phyloP scores from a whole-genome alignment of 352 stramenopile species.

The Elongisporangium prolatum region DNA sequence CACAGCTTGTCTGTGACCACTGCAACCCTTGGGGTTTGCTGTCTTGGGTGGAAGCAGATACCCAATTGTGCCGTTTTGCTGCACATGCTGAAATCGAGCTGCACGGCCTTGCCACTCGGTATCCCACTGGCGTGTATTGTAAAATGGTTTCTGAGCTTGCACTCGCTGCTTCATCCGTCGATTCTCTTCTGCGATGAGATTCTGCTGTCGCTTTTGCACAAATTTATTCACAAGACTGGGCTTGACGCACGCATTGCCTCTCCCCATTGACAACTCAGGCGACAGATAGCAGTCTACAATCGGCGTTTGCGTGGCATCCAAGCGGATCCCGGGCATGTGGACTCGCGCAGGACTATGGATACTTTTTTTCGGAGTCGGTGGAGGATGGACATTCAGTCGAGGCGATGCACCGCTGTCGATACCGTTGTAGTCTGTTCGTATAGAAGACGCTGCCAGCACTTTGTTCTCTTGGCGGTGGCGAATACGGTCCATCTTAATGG shows the following conservation, averaged over 20 bases:
- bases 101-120: constrained; percentile 55
- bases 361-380: constrained; percentile 13
- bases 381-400: background rate
- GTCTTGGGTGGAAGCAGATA: constrained; percentile 50
- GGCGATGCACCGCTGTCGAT: background rate
- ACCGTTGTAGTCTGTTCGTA: background rate
- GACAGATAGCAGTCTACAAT: constrained; percentile 76
- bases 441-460: constrained; percentile 34
- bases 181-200: constrained; percentile 63
- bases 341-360: constrained; percentile 45
- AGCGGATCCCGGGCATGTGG: constrained; percentile 64
- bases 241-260: constrained; percentile 72
- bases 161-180: constrained; percentile 48
- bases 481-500: constrained; percentile 72
- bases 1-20: constrained; percentile 7
- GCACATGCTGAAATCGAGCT: constrained; percentile 57
- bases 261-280: constrained; percentile 45
- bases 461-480: constrained; percentile 55
- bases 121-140: constrained; percentile 74
- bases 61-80: constrained; percentile 59
- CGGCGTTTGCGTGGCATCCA: constrained; percentile 61
- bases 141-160: constrained; percentile 50
- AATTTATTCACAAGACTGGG: constrained; percentile 50
- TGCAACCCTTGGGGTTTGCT: constrained; percentile 6
- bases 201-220: constrained; percentile 45